These are phyloP conservation scores for Clonostachys rosea DNA, from an alignment of 2,329 filamentous ascomycete species.

Conservation along the genomic window DNA sequence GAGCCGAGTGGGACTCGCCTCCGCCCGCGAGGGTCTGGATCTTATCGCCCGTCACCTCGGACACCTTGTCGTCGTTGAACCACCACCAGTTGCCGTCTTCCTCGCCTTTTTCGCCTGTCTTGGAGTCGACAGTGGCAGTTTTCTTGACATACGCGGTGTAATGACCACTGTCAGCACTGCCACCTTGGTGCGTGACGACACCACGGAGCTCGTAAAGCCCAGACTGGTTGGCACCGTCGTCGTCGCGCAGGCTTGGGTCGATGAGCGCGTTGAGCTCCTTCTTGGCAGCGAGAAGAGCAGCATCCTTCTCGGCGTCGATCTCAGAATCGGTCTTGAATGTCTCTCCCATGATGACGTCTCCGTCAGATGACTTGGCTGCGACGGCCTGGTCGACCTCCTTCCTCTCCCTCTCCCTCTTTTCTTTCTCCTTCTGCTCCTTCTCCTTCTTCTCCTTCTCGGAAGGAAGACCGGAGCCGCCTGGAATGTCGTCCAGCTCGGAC, in stretches of 20 bases:
- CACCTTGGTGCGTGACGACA: slow-evolving; percentile 93
- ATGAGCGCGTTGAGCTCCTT: slow-evolving; percentile 81
- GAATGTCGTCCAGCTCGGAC: slow-evolving; percentile 36
- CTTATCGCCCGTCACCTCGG: slow-evolving; percentile 86
- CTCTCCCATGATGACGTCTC: slow-evolving; percentile 72
- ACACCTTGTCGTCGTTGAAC: slow-evolving; percentile 99
- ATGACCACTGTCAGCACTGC: slow-evolving; percentile 94
- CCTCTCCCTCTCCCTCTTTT: slow-evolving; percentile 36
- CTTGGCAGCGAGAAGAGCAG: slow-evolving; percentile 73
- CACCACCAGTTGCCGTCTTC: slow-evolving; percentile 99
- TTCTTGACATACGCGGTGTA: slow-evolving; percentile 99
- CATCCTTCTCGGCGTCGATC: slow-evolving; percentile 79
- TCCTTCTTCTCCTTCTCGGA: slow-evolving; percentile 49
- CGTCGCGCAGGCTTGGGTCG: slow-evolving; percentile 66
- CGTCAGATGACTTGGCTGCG: slow-evolving; percentile 37
- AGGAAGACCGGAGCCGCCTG: slow-evolving; percentile 39
- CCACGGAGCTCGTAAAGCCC: slow-evolving; percentile 93
- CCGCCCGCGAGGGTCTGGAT: slow-evolving; percentile 87
- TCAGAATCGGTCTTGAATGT: slow-evolving; percentile 92
- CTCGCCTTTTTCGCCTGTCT: slow-evolving; percentile 70
- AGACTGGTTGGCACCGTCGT: slow-evolving; percentile 85
- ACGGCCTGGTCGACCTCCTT: slow-evolving; percentile 22
- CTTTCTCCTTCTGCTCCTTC: slow-evolving; percentile 39
- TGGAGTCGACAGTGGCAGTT: slow-evolving; percentile 64
- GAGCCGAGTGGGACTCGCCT: slow-evolving; percentile 78